Evolutionary conservation across 2,329 filamentous ascomycete genomes (phyloP).

Genomic region (Colletotrichum liriopes): DNA sequence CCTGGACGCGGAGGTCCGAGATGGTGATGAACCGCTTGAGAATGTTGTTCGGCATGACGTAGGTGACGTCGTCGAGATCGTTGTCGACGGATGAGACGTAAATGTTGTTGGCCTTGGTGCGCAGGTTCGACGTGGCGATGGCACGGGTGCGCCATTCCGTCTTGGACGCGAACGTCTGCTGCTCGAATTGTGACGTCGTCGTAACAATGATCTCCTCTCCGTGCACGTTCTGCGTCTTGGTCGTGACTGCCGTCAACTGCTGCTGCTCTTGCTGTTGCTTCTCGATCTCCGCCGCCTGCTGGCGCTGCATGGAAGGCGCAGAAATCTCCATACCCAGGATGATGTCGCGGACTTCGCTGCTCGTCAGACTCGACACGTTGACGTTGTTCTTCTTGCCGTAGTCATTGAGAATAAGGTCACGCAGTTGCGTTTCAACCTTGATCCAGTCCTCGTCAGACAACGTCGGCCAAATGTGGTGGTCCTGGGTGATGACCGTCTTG

Average conservation of each 20-base stretch:
- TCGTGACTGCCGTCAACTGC: slow-evolving; percentile 96
- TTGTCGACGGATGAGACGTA: slow-evolving; percentile 98
- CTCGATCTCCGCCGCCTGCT: slow-evolving; percentile 98
- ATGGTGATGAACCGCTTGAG: slow-evolving; percentile 99
- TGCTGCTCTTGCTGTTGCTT: slow-evolving; percentile 98
- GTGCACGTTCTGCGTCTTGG: slow-evolving; percentile 97
- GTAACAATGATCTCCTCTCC: slow-evolving; percentile 99
- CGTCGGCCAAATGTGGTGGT: slow-evolving; percentile 98
- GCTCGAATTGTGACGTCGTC: slow-evolving; percentile 97
- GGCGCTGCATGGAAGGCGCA: slow-evolving; percentile 96
- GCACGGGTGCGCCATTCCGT: slow-evolving; percentile 98
- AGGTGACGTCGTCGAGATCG: slow-evolving; percentile 91
- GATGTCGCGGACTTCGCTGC: slow-evolving; percentile 96
- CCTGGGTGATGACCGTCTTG: slow-evolving; percentile 98
- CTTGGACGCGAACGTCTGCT: slow-evolving; percentile 97
- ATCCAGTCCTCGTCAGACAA: slow-evolving; percentile 98
- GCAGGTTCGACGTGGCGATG: slow-evolving; percentile 95
- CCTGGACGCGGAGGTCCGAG: slow-evolving; percentile 94
- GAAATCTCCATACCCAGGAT: slow-evolving; percentile 99
- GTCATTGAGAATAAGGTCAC: slow-evolving; percentile 96
- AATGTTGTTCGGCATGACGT: slow-evolving; percentile 99
- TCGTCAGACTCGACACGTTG: slow-evolving; percentile 96
- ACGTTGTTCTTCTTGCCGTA: slow-evolving; percentile 99
- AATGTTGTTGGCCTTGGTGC: slow-evolving; percentile 96
- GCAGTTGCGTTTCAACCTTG: slow-evolving; percentile 97